Evolutionary conservation across 1,139 yeast species (phyloP).

Genomic region (Pichia sp.): DNA sequence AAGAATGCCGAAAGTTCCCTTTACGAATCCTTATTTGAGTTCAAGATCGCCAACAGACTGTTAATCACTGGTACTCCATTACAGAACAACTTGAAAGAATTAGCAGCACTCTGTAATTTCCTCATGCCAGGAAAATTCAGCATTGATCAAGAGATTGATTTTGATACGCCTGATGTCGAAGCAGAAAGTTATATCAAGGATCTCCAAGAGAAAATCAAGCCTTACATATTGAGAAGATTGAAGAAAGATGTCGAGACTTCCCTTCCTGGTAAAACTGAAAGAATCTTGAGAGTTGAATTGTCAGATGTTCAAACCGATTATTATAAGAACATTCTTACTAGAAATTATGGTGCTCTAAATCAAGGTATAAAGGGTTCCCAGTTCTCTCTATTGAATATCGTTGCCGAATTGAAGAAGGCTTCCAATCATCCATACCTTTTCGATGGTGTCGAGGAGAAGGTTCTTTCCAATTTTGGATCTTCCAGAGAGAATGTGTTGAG

Average conservation of each 20-base stretch:
- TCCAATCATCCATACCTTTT: conserved; percentile 95
- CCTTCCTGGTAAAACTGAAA: conserved; percentile 88
- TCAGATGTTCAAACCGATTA: conserved; percentile 94
- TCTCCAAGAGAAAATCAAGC: conserved; percentile 77
- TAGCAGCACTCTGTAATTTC: conserved; percentile 91
- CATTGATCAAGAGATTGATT: conserved; percentile 82
- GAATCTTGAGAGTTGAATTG: conserved; percentile 89
- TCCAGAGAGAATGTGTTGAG: conserved; percentile 75
- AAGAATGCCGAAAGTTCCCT: conserved; percentile 92
- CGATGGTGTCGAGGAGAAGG: conserved; percentile 87
- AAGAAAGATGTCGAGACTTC: conserved; percentile 98
- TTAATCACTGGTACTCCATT: conserved; percentile 97
- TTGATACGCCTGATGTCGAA: conserved; percentile 76
- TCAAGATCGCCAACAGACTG: conserved; percentile 76
- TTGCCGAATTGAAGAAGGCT: conserved; percentile 95
- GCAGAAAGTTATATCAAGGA: conserved; percentile 88
- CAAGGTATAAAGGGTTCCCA: conserved; percentile 75
- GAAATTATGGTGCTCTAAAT: conserved; percentile 84
- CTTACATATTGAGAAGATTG: conserved; percentile 84
- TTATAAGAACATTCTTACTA: conserved; percentile 86
- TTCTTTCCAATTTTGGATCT: conserved; percentile 57
- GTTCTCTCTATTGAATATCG: conserved; percentile 78
- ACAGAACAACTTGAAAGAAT: conserved; percentile 90
- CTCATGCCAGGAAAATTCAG: conserved; percentile 90
- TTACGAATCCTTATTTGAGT: conserved; percentile 78